Evolutionary conservation across 352 stramenopile species (phyloP).

Genomic region (Phytophthora quininea): DNA sequence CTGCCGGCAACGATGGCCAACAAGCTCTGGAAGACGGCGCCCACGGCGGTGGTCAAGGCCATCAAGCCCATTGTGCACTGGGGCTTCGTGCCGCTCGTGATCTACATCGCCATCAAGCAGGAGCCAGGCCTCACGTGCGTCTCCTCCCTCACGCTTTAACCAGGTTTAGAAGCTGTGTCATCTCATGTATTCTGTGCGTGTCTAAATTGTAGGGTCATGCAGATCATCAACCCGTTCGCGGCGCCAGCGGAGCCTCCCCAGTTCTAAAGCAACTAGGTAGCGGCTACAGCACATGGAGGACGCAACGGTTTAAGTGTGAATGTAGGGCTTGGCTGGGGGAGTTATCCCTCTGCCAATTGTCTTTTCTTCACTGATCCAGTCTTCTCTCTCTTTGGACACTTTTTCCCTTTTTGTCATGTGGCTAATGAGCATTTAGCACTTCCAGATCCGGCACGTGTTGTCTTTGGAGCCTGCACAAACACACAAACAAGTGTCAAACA

Average conservation of each 20-base stretch:
- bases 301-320: no score
- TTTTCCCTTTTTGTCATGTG: neutral
- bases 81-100: slow-evolving; percentile 80
- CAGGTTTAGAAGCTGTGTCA: slow-evolving; percentile 5
- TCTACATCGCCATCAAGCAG: slow-evolving; percentile 84
- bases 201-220: slow-evolving; percentile 52
- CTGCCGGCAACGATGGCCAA: slow-evolving; percentile 28
- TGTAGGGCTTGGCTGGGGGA: no score
- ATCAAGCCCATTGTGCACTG: slow-evolving; percentile 88
- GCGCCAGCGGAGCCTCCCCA: slow-evolving; percentile 58
- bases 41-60: slow-evolving; percentile 78
- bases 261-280: slow-evolving; percentile 27
- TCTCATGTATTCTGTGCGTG: slow-evolving; percentile 10
- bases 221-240: slow-evolving; percentile 79
- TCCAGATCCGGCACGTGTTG: slow-evolving; percentile 88
- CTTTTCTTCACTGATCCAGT: slow-evolving; percentile 27
- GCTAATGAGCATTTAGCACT: slow-evolving; percentile 45
- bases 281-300: no score
- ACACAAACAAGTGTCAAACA: slow-evolving; percentile 11
- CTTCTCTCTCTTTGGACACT: slow-evolving; percentile 1
- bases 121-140: slow-evolving; percentile 76
- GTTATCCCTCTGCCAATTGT: slow-evolving; percentile 2
- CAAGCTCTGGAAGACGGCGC: slow-evolving; percentile 82
- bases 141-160: neutral
- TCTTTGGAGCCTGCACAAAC: slow-evolving; percentile 69